Percentiles rank a stretch among this genome's conserved stretches.
Evolutionary conservation across 495 filamentous ascomycete genomes (phyloP).

Genomic region (Diplogelasinospora grovesii): DNA sequence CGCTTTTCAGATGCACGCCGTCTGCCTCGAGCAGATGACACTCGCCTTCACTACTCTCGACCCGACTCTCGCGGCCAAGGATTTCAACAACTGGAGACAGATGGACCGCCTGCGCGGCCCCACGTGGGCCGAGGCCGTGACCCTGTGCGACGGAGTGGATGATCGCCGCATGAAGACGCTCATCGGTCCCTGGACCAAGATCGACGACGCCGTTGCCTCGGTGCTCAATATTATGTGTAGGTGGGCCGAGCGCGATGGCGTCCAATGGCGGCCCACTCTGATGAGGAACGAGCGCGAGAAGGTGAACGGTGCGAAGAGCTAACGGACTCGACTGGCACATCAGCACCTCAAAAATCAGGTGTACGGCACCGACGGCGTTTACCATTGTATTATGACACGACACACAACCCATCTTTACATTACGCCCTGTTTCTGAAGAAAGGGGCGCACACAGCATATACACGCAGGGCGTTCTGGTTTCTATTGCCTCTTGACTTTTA

Average conservation of each 20-base stretch:
- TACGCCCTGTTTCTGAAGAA: too few relatives aligned
- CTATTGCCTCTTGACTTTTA: too few relatives aligned
- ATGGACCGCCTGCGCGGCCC: constrained; percentile 10
- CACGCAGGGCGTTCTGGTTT: too few relatives aligned
- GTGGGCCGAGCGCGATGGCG: constrained; percentile 26
- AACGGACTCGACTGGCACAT: too few relatives aligned
- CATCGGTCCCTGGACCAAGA: constrained; percentile 31
- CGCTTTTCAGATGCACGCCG: constrained; percentile 26
- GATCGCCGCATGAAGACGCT: constrained; percentile 18
- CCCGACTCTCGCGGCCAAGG: constrained; percentile 3
- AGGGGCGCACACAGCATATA: too few relatives aligned
- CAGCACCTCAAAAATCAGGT: too few relatives aligned
- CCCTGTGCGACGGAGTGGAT: constrained; percentile 12
- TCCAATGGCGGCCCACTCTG: constrained; percentile 23
- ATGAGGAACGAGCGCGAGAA: constrained; percentile 7
- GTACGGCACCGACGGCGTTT: too few relatives aligned
- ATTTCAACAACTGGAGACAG: constrained; percentile 13
- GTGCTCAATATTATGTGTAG: constrained; percentile 20
- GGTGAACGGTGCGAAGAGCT: background rate
- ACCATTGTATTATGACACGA: too few relatives aligned
- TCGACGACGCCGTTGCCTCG: constrained; percentile 22
- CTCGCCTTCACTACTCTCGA: constrained; percentile 21
- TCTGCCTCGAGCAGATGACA: constrained; percentile 32
- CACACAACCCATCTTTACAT: too few relatives aligned
- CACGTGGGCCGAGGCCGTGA: constrained; percentile 22